Conservation (phyloP, 768 basidiomycete species). For the Lentinula guzmanii region DNA sequence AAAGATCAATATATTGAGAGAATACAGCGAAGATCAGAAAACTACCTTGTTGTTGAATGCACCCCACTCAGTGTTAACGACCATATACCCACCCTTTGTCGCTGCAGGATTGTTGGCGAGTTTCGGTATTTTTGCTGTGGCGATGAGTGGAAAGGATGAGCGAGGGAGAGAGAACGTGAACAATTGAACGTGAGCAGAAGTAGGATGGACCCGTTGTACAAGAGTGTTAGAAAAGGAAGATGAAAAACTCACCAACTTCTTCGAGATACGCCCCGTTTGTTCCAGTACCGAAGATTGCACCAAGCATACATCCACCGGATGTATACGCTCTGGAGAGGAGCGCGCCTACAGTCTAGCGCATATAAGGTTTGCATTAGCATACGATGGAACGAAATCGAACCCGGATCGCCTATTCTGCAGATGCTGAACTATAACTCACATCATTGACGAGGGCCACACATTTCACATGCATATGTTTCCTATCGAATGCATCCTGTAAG, state of each 20-base stretch:
- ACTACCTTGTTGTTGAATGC: slow-evolving; percentile 90
- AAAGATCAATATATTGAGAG: no score
- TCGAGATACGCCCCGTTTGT: slow-evolving; percentile 99
- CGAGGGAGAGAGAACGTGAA: not conserved
- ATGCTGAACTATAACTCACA: slow-evolving; percentile 37
- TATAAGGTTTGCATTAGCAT: not conserved
- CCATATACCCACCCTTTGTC: slow-evolving; percentile 71
- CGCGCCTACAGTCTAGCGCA: slow-evolving; percentile 86
- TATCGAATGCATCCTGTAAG: slow-evolving; percentile 87
- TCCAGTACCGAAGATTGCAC: slow-evolving; percentile 95
- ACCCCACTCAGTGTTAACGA: slow-evolving; percentile 98
- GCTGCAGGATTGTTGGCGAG: slow-evolving; percentile 59
- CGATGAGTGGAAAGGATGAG: not conserved
- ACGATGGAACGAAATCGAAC: not conserved
- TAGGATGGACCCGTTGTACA: no score
- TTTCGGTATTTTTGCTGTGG: slow-evolving; percentile 70
- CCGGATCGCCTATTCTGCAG: not conserved
- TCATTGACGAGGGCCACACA: slow-evolving; percentile 94
- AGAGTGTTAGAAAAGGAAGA: not conserved
- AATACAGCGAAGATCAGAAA: slow-evolving; percentile 5
- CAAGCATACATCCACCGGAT: slow-evolving; percentile 84
- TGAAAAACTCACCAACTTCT: slow-evolving; percentile 44
- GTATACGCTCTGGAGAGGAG: slow-evolving; percentile 90
- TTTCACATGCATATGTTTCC: slow-evolving; percentile 87
- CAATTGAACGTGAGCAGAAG: no score